These are phyloP conservation scores for Quambalaria eucalypti DNA, from an alignment of 1,284 basidiomycete genomes.

Conservation along the genomic window DNA sequence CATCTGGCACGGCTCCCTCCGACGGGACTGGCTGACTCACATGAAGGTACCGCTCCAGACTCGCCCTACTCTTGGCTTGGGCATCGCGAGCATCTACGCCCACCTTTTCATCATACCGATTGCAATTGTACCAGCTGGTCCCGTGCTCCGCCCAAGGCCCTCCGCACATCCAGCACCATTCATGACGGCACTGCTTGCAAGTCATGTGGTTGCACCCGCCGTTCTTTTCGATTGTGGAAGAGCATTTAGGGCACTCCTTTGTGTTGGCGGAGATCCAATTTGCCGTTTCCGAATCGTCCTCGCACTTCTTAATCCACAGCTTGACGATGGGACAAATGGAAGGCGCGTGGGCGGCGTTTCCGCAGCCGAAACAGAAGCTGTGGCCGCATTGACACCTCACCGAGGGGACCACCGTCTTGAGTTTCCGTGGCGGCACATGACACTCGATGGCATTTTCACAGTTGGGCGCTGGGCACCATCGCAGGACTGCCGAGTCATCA, in stretches of 20 bases:
- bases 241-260: conserved; percentile 83
- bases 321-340: conserved; percentile 79
- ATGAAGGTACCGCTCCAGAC: conserved; percentile 89
- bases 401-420: conserved; percentile 70
- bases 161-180: conserved; percentile 60
- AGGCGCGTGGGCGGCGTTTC: conserved; percentile 67
- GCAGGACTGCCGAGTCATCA: conserved; percentile 67
- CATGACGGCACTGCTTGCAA: conserved; percentile 45
- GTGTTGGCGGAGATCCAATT: conserved; percentile 99
- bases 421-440: conserved; percentile 54
- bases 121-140: conserved; percentile 95
- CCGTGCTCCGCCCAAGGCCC: conserved; percentile 97
- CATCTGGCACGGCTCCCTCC: not conserved
- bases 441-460: conserved; percentile 76
- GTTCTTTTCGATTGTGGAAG: conserved; percentile 98
- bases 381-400: conserved; percentile 68
- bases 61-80: conserved; percentile 68
- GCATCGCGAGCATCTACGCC: conserved; percentile 66
- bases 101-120: conserved; percentile 88
- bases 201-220: conserved; percentile 67
- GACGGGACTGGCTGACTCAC: too few relatives aligned
- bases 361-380: conserved; percentile 55
- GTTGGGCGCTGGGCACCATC: conserved; percentile 74
- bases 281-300: conserved; percentile 84
- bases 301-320: conserved; percentile 94